Conservation (phyloP, 257 asterid species). For the Jacaranda mimosifolia region DNA sequence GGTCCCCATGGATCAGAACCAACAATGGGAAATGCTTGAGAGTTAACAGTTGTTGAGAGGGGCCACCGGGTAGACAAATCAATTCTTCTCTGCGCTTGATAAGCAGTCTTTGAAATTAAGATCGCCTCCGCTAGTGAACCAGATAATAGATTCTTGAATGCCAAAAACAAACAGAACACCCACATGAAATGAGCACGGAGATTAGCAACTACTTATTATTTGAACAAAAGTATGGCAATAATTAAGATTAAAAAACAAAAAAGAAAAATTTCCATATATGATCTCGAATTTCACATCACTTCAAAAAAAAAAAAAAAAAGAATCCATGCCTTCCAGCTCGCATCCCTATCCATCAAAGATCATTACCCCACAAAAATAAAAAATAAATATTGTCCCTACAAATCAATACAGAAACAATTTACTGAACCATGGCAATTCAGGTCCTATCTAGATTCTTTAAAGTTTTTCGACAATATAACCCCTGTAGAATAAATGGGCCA, state of each 20-base stretch:
- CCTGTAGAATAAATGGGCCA: neutral
- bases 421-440: neutral
- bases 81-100: neutral
- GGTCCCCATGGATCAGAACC: conserved; percentile 62
- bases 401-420: conserved; percentile 8
- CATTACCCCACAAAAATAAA: neutral
- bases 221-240: neutral
- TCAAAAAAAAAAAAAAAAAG: neutral
- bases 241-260: no score
- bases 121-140: conserved; percentile 27
- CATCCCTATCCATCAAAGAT: neutral
- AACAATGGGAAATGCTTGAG: neutral
- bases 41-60: neutral
- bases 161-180: neutral
- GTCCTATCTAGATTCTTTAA: neutral
- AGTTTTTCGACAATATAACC: neutral
- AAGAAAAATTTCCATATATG: neutral
- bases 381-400: neutral
- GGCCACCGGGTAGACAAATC: neutral
- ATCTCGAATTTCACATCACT: neutral
- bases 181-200: neutral
- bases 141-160: neutral
- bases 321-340: neutral
- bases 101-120: neutral
- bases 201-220: neutral